Base-by-base conservation (phyloP, 2,329 filamentous ascomycete genomes). In the Penicillium hesseltinei region DNA sequence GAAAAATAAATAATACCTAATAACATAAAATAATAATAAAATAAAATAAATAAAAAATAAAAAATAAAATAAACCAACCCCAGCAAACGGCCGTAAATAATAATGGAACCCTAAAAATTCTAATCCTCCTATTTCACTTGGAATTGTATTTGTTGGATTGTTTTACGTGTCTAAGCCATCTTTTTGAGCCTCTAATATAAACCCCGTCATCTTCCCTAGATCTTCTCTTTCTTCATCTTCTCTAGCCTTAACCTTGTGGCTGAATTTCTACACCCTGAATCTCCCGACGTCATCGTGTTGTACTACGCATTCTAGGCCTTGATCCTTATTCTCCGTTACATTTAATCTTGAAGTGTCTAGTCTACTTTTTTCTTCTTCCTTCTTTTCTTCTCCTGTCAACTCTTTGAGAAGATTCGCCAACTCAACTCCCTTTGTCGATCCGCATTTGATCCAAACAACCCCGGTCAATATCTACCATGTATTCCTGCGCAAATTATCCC, bases 401-500 rank as follows among this genome's bases (percentile, higher is more conserved):
- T 50, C 45, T 52, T 23, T 49, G 39, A 44, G 39, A 33, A 43
- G 25, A 50, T 38, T 33, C 40, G 15, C 15, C 40, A 43, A 29
- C 40, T 51, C 40, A 38, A 35, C 15, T 15, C 25, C 13, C 45
- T 45, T 45, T 36, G 52, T 58, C 52, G 17, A 50, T 27, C 21
- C 29, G 11, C 19, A 45, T 19, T 15, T 39, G 21, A 54, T 53
- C 35, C 44, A 23, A 46, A 47, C 23, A 31, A 15, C 23, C 29
- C 47, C 35, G 38, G 35, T 43, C 54, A 21, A 60, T 17, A 56
- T 19, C 38, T 27, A 54, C 39, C 54, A 80, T 80, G 77, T 79
- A 73, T 70, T 80, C 77, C 31, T 80, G 77, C 69, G 72, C 72
- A 56, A 80, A 80, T 62, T 77, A 79, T 56, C 75, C 77, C 54